These are phyloP conservation scores for Microbotryum scabiosae DNA, from an alignment of 1,284 basidiomycete genomes.

Conservation along the genomic window DNA sequence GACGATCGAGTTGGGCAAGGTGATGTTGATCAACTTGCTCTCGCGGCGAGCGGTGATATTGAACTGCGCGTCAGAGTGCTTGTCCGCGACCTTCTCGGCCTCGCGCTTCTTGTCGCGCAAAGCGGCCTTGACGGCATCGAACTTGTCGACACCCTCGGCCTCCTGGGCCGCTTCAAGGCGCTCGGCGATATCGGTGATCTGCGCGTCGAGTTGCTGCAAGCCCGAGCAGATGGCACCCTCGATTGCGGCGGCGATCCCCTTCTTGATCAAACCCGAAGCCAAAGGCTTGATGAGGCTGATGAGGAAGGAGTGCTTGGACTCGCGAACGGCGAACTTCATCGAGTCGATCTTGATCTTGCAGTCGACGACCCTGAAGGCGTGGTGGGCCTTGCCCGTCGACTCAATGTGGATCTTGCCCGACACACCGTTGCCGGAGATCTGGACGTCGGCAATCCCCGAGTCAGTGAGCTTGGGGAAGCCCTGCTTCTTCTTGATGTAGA, in stretches of 20 bases:
- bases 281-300: constrained; percentile 46
- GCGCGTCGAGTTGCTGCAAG: constrained; percentile 76
- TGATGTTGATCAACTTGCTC: constrained; percentile 51
- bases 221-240: constrained; percentile 66
- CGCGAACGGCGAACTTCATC: constrained; percentile 82
- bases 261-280: constrained; percentile 75
- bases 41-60: constrained; percentile 44
- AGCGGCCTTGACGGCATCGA: constrained; percentile 53
- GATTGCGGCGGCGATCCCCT: constrained; percentile 77
- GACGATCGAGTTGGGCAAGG: constrained; percentile 34
- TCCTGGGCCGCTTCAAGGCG: constrained; percentile 61
- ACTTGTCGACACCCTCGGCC: constrained; percentile 45
- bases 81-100: constrained; percentile 39
- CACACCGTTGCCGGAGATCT: constrained; percentile 63
- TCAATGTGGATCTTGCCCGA: constrained; percentile 50
- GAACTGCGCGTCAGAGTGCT: constrained; percentile 32
- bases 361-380: constrained; percentile 68
- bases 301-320: constrained; percentile 79
- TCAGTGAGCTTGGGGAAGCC: constrained; percentile 75
- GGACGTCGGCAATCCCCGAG: constrained; percentile 83
- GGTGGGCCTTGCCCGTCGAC: constrained; percentile 37
- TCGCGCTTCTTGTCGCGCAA: constrained; percentile 44
- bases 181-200: constrained; percentile 70
- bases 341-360: constrained; percentile 66
- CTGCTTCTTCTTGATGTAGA: constrained; percentile 48